Evolutionary conservation across 148 eudicot genomes (phyloP).

Genomic region (Agrostemma githago): DNA sequence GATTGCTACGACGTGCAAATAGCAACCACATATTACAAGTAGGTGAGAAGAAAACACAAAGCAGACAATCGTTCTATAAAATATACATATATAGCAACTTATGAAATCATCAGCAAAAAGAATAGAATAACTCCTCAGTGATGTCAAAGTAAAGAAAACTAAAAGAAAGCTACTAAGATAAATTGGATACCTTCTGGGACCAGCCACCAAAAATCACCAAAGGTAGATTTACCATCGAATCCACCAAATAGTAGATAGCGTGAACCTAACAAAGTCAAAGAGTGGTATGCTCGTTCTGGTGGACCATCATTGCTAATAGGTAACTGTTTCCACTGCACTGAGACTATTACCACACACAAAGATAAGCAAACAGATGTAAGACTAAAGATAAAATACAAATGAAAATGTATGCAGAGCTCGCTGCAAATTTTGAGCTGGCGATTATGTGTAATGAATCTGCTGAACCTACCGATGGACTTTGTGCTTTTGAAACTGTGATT

Average conservation of each 20-base stretch:
- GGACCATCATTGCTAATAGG: conserved; percentile 75
- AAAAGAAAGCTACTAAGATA: neutral
- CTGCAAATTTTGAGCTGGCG: neutral
- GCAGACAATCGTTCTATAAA: neutral
- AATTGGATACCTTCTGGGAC: conserved; percentile 87
- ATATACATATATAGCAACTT: neutral
- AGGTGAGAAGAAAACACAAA: neutral
- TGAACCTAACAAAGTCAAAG: conserved; percentile 68
- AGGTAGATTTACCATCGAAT: conserved; percentile 94
- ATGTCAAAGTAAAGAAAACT: neutral
- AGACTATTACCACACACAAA: conserved; percentile 38
- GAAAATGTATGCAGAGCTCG: neutral
- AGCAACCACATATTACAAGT: neutral
- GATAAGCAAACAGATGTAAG: conserved; percentile 6
- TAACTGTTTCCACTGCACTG: conserved; percentile 85
- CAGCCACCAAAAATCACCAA: conserved; percentile 97
- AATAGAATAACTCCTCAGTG: neutral
- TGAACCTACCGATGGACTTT: neutral
- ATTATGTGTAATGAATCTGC: neutral
- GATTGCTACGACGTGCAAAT: neutral
- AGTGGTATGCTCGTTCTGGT: conserved; percentile 84
- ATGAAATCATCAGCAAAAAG: neutral
- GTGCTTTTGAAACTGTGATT: neutral
- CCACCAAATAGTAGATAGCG: conserved; percentile 88
- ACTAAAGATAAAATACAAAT: neutral